Conservation (phyloP, 345 rosid species). For the Limnanthes douglasii region DNA sequence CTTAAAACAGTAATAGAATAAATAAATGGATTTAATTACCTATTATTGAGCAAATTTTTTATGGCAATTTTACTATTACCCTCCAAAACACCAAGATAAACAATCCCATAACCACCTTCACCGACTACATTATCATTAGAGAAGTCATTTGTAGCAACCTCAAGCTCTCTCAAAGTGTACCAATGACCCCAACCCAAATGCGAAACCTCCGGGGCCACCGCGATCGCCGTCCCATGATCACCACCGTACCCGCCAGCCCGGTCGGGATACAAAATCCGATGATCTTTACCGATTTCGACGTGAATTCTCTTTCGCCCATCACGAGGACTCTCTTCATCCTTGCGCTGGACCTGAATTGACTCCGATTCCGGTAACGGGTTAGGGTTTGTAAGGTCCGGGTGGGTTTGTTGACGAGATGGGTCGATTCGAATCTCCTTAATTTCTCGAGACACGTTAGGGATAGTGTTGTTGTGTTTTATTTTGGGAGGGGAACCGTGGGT, state of each 20-base stretch:
- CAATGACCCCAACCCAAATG: conserved; percentile 99
- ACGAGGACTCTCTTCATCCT: conserved; percentile 26
- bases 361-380: conserved; percentile 33
- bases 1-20: background rate
- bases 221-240: conserved; percentile 59
- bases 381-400: conserved; percentile 18
- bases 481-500: conserved; percentile 12
- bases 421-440: conserved; percentile 63
- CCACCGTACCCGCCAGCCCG: conserved; percentile 32
- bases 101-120: conserved; percentile 97
- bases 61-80: conserved; percentile 61
- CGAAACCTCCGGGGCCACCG: conserved; percentile 73
- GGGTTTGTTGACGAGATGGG: conserved; percentile 18
- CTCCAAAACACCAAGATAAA: conserved; percentile 60
- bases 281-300: conserved; percentile 78
- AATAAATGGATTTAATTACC: conserved; percentile 11
- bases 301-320: conserved; percentile 40
- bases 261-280: conserved; percentile 69
- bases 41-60: conserved; percentile 84
- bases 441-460: conserved; percentile 70
- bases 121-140: conserved; percentile 79
- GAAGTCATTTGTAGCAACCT: conserved; percentile 57
- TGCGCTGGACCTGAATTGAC: conserved; percentile 11
- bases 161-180: conserved; percentile 91
- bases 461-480: conserved; percentile 20